Conservation (phyloP, 192 early-diverging fungal species). For the Coemansia sp. region DNA sequence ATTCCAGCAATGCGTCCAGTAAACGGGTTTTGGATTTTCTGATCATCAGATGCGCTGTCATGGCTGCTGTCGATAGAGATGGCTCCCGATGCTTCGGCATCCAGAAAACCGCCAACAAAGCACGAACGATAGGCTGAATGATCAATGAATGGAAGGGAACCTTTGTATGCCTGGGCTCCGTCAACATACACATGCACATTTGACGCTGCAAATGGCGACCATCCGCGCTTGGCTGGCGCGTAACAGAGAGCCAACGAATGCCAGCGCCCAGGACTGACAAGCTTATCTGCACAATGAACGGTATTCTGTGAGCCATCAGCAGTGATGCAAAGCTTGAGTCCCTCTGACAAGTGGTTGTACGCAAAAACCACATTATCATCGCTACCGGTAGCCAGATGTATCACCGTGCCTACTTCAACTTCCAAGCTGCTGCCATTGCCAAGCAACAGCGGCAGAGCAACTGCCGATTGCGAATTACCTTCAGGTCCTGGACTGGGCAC, state of each 20-base stretch:
- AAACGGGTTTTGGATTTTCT: constrained; percentile 4
- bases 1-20: constrained; percentile 23
- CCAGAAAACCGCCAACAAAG: constrained; percentile 26
- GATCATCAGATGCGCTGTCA: not conserved
- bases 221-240: constrained; percentile 36
- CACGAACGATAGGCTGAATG: constrained; percentile 19
- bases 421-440: not conserved
- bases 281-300: constrained; percentile 17
- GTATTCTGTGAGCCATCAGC: constrained; percentile 13
- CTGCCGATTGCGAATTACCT: not conserved
- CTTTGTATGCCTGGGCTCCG: constrained; percentile 26
- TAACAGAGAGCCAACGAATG: constrained; percentile 33
- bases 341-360: constrained; percentile 9
- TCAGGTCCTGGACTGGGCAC: not conserved
- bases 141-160: constrained; percentile 35
- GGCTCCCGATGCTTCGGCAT: not conserved
- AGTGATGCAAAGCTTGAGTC: constrained; percentile 18
- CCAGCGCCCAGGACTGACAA: constrained; percentile 21
- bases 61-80: not conserved
- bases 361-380: constrained; percentile 4
- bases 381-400: constrained; percentile 11
- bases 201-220: constrained; percentile 46
- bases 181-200: constrained; percentile 35
- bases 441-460: constrained; percentile 3
- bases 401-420: constrained; percentile 2